Percentiles rank a stretch among this genome's conserved stretches.
phyloP scores from a whole-genome alignment of 2,329 filamentous ascomycete genomes.

The Trichoderma endophyticum region DNA sequence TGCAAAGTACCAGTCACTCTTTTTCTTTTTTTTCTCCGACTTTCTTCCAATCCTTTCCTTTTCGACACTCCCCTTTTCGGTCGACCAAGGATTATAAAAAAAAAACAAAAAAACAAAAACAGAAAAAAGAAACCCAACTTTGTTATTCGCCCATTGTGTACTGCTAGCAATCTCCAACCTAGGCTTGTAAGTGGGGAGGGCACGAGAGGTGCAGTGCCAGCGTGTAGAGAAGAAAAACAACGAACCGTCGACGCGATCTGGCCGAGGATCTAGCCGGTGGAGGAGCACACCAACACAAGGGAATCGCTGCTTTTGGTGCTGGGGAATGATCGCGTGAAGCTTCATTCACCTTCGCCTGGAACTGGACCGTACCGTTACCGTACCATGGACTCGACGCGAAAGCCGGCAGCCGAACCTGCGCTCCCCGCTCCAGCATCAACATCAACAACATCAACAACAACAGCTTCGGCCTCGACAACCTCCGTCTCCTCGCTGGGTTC shows the following conservation, averaged over 20 bases:
- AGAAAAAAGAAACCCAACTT: not conserved
- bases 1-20: constrained; percentile 14
- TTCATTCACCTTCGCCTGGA: not conserved
- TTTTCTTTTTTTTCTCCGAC: not conserved
- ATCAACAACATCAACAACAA: not conserved
- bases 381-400: constrained; percentile 40
- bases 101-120: not conserved
- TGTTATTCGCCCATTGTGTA: not conserved
- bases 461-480: not conserved
- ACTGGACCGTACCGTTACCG: no score
- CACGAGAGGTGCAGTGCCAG: not conserved
- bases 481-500: constrained; percentile 35
- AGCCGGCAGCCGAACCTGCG: constrained; percentile 33
- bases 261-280: not conserved
- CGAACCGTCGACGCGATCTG: not conserved
- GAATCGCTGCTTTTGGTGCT: not conserved
- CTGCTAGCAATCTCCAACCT: not conserved
- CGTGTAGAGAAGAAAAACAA: not conserved
- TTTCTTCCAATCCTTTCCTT: not conserved
- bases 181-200: constrained; percentile 15
- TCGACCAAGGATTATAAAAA: not conserved
- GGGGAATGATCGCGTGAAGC: constrained; percentile 4
- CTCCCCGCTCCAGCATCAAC: constrained; percentile 29
- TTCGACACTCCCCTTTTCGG: not conserved
- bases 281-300: not conserved